Percentiles rank a stretch among this genome's conserved stretches.
Evolutionary conservation across 306 rosid genomes (phyloP).

Genomic region (Purshia tridentata): DNA sequence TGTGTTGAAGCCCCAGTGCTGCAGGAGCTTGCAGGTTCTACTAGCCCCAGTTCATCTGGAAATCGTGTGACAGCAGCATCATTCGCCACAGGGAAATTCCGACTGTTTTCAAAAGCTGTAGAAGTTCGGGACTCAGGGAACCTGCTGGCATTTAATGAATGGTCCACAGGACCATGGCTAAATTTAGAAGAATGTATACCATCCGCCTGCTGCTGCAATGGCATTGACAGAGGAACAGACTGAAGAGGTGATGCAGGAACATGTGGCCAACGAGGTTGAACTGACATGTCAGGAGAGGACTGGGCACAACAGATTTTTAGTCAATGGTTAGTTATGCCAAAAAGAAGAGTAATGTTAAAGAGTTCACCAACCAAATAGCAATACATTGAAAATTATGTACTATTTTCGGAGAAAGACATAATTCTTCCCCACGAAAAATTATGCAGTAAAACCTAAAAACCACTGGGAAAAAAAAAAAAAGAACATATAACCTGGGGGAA

Average conservation of each 20-base stretch:
- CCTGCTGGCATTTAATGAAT: conserved; percentile 48
- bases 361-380: background rate
- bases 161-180: conserved; percentile 60
- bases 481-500: background rate
- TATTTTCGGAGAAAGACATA: background rate
- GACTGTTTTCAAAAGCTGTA: conserved; percentile 53
- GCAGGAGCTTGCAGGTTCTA: conserved; percentile 48
- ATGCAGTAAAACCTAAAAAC: background rate
- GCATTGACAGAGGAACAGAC: conserved; percentile 68
- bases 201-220: conserved; percentile 60
- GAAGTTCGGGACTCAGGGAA: conserved; percentile 53
- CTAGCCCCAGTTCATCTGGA: conserved; percentile 78
- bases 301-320: conserved; percentile 37
- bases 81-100: conserved; percentile 50
- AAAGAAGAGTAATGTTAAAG: background rate
- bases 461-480: background rate
- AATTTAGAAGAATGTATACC: conserved; percentile 55
- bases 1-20: conserved; percentile 43
- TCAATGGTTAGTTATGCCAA: conserved; percentile 19
- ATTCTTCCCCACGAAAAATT: background rate
- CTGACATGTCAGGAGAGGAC: conserved; percentile 82
- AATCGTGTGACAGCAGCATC: conserved; percentile 61
- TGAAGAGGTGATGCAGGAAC: conserved; percentile 59
- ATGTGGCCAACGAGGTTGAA: conserved; percentile 81
- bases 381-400: background rate